phyloP scores from a whole-genome alignment of 257 asterid species.

The Ilex asprella region DNA sequence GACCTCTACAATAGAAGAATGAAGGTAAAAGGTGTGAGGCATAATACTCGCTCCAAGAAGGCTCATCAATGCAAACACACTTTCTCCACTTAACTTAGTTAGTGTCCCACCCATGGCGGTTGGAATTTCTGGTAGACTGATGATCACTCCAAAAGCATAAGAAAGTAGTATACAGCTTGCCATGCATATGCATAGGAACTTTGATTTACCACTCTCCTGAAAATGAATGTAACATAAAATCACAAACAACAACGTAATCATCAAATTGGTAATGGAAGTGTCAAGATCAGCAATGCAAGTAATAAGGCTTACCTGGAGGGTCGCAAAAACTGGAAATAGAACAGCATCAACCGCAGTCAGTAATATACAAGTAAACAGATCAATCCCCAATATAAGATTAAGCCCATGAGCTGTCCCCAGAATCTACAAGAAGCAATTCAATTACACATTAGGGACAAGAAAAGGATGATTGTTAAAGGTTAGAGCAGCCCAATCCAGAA shows the following conservation, averaged over 20 bases:
- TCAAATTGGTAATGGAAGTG: slow-evolving; percentile 2
- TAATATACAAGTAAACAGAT: slow-evolving; percentile 66
- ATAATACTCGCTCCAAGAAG: slow-evolving; percentile 87
- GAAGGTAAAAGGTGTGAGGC: slow-evolving; percentile 96
- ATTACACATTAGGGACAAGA: slow-evolving; percentile 16
- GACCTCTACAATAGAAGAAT: slow-evolving; percentile 91
- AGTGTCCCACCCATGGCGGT: slow-evolving; percentile 49
- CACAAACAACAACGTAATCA: slow-evolving; percentile 10
- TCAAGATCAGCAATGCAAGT: not conserved
- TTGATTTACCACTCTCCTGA: slow-evolving; percentile 65
- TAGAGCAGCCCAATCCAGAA: no score
- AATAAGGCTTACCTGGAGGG: slow-evolving; percentile 49
- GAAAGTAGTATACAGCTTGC: slow-evolving; percentile 45
- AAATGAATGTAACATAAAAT: slow-evolving; percentile 1
- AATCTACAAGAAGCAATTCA: slow-evolving; percentile 44
- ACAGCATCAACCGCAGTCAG: slow-evolving; percentile 67
- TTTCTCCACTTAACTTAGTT: slow-evolving; percentile 71
- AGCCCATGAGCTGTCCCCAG: slow-evolving; percentile 95
- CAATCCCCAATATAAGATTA: slow-evolving; percentile 72
- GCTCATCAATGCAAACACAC: slow-evolving; percentile 79
- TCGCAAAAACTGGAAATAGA: slow-evolving; percentile 63
- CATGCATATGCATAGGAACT: slow-evolving; percentile 47
- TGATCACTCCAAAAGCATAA: slow-evolving; percentile 59
- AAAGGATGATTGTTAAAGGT: slow-evolving; percentile 1
- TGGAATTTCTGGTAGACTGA: slow-evolving; percentile 58